Conservation (phyloP, 2,329 filamentous ascomycete species). For the Whalleya microplaca region DNA sequence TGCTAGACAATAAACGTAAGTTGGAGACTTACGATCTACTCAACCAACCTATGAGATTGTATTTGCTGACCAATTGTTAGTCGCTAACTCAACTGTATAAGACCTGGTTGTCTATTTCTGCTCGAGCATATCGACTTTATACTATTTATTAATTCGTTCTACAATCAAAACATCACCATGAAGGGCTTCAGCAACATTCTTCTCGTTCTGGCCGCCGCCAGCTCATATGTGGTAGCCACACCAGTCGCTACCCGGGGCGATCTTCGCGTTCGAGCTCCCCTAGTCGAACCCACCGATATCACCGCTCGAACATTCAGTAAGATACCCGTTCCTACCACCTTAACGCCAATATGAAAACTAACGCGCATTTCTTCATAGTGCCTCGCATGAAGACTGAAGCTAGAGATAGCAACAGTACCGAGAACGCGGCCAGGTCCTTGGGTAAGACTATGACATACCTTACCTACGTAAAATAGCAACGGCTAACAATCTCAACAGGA, state of each 20-base stretch:
- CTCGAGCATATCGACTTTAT: not conserved
- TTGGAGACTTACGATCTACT: not conserved
- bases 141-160: constrained; percentile 1
- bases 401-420: constrained; percentile 2
- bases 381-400: not conserved
- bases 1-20: not conserved
- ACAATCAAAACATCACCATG: constrained; percentile 16
- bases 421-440: not conserved
- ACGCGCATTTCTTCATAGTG: not conserved
- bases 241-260: constrained; percentile 5
- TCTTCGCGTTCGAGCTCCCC: constrained; percentile 2
- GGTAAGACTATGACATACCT: not conserved
- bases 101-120: constrained; percentile 8
- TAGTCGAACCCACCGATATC: constrained; percentile 1
- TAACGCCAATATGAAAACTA: not conserved
- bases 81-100: not conserved
- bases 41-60: not conserved
- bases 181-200: constrained; percentile 18
- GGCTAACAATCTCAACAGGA: not conserved
- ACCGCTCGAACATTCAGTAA: constrained; percentile 18
- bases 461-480: too few relatives aligned
- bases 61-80: constrained; percentile 3
- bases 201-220: constrained; percentile 16
- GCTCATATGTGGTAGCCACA: constrained; percentile 16
- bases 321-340: not conserved